These are phyloP conservation scores for Starmera stellimalicola DNA, from an alignment of 1,139 yeast species.

Conservation along the genomic window DNA sequence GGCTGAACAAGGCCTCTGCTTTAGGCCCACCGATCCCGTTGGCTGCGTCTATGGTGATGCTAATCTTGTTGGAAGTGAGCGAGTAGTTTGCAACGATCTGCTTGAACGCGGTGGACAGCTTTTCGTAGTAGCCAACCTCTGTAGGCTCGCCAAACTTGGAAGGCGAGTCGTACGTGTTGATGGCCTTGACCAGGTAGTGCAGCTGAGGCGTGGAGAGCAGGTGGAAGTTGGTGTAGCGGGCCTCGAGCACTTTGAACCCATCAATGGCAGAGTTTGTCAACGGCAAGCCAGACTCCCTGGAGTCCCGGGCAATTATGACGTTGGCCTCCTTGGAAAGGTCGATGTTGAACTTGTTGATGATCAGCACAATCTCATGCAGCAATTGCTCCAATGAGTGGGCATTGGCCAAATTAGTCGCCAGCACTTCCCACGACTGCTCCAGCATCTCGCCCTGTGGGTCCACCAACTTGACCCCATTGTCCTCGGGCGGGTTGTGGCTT, in stretches of 20 bases:
- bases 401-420: slow-evolving; percentile 79
- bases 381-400: slow-evolving; percentile 28
- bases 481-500: slow-evolving; percentile 90
- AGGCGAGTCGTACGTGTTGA: slow-evolving; percentile 33
- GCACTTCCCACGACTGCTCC: slow-evolving; percentile 71
- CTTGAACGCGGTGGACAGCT: slow-evolving; percentile 42
- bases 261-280: slow-evolving; percentile 57
- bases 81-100: slow-evolving; percentile 29
- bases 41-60: slow-evolving; percentile 74
- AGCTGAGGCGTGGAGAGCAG: slow-evolving; percentile 88
- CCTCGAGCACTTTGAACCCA: slow-evolving; percentile 45
- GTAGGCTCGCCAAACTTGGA: slow-evolving; percentile 50
- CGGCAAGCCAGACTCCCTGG: slow-evolving; percentile 69
- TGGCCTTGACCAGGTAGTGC: slow-evolving; percentile 74
- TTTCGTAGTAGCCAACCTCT: slow-evolving; percentile 64
- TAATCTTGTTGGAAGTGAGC: slow-evolving; percentile 26
- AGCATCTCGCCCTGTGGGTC: slow-evolving; percentile 95
- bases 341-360: slow-evolving; percentile 29
- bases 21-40: slow-evolving; percentile 95
- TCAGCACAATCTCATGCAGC: slow-evolving; percentile 23
- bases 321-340: slow-evolving; percentile 27
- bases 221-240: slow-evolving; percentile 49
- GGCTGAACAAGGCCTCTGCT: slow-evolving; percentile 37
- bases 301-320: slow-evolving; percentile 57
- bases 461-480: slow-evolving; percentile 92